Percentiles rank a stretch among this genome's conserved stretches.
Evolutionary conservation across 2,329 filamentous ascomycete genomes (phyloP).

Genomic region (Phaeoacremonium minimum): DNA sequence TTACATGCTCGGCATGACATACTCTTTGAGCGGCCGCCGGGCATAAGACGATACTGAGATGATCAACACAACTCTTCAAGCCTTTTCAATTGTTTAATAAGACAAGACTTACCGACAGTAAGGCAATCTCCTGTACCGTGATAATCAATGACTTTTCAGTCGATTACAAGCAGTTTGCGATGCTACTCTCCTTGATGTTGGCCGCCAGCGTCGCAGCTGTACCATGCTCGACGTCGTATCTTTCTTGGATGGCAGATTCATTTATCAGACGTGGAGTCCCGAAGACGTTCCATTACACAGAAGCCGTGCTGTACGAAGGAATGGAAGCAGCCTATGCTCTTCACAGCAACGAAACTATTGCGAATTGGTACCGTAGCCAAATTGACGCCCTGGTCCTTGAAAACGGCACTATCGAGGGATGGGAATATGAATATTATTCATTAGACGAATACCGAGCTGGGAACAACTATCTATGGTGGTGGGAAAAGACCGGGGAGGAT

Average conservation of each 20-base stretch:
- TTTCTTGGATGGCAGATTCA: slow-evolving; percentile 26
- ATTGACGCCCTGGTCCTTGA: slow-evolving; percentile 30
- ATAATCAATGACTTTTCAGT: too few relatives aligned
- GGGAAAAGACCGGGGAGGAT: slow-evolving; percentile 24
- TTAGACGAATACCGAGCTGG: slow-evolving; percentile 34
- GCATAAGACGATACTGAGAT: too few relatives aligned
- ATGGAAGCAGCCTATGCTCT: slow-evolving; percentile 29
- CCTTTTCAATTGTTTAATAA: too few relatives aligned
- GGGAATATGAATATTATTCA: slow-evolving; percentile 32
- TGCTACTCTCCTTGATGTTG: too few relatives aligned
- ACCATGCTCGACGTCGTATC: slow-evolving; percentile 65
- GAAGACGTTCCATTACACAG: slow-evolving; percentile 27
- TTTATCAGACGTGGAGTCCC: slow-evolving; percentile 22
- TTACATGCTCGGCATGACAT: too few relatives aligned
- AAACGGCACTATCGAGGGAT: slow-evolving; percentile 31
- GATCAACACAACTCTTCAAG: too few relatives aligned
- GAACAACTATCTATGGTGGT: slow-evolving; percentile 30
- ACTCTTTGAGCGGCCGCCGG: too few relatives aligned
- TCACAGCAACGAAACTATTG: slow-evolving; percentile 27
- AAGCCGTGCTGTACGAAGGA: slow-evolving; percentile 29
- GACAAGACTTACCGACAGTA: too few relatives aligned
- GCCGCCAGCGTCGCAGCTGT: too few relatives aligned
- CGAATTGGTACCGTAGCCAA: slow-evolving; percentile 25
- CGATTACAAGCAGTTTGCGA: too few relatives aligned
- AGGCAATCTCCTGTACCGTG: too few relatives aligned